Base-by-base conservation (phyloP, 2,329 filamentous ascomycete genomes). In the Neophaeococcomyces aloes region DNA sequence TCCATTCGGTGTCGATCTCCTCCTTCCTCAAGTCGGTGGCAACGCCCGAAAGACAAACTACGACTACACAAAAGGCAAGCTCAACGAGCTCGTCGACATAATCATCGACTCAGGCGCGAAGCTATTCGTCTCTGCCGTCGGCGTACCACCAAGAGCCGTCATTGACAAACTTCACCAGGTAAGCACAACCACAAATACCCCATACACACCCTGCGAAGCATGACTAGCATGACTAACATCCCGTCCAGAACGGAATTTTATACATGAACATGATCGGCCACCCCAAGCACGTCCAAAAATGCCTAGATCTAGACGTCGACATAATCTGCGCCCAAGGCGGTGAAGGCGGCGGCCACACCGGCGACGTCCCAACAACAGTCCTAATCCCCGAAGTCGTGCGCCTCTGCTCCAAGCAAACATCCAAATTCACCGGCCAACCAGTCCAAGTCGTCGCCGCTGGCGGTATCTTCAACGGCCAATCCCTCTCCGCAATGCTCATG, bases 241-340 rank as follows among this genome's bases (percentile, higher is more conserved):
- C 7, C 30, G 17, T 29, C 10, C n/a, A 42, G 39, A 34, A 42
- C 23, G 42, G 25, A 33, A 18, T 38, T 10, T 15, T 10, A 17
- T 94, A 93, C 76, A 96, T 96, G 91, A 98, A 98, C 81, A 98
- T 98, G 91, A 88, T 98, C 63, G 91, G 91, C 55, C 91, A 98
- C 75, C 89, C 91, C 61, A 98, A 98, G 80, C 91, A 98, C 71
- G 89, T 94, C 52, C 77, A 86, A 69, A 98, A 96, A 76, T 93
- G 86, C 67, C 75, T 98, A 50, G 86, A 89, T 39, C 76, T 88
- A 47, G 91, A 88, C 53, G 86, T 81, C 56, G 91, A 98, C 67
- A 83, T 98, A 59, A 96, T 98, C 71, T 96, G 89, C 72, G 91
- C 91, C 41, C 91, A 98, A 71, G 91, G 91, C 62, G 89, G 91